Evolutionary conservation across 1,139 yeast species (phyloP).

Genomic region (Pichia sp.): DNA sequence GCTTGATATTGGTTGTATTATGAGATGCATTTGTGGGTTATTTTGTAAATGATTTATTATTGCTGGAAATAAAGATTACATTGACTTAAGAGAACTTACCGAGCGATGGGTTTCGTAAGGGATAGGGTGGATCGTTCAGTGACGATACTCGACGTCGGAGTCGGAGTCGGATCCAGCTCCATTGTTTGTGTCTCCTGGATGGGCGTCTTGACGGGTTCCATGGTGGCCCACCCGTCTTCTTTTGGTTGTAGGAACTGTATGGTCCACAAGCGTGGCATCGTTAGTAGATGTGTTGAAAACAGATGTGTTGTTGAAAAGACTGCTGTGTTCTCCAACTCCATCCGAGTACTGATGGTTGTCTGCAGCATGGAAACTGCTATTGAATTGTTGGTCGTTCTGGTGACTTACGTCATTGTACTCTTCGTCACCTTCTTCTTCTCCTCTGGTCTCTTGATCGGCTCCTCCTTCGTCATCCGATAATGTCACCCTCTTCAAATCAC

Average conservation of each 20-base stretch:
- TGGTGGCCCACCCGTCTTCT: slow-evolving; percentile 9
- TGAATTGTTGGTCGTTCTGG: too few species aligned
- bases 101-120: background rate
- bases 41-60: too few species aligned
- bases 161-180: slow-evolving; percentile 6
- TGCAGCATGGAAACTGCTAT: too few species aligned
- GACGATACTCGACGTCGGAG: slow-evolving; percentile 12
- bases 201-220: background rate
- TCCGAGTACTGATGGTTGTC: too few species aligned
- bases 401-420: background rate
- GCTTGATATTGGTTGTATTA: too few species aligned
- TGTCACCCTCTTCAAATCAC: slow-evolving; percentile 19
- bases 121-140: background rate
- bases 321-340: background rate
- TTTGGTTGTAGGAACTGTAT: slow-evolving; percentile 3
- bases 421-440: background rate
- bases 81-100: too few species aligned
- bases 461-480: slow-evolving; percentile 23
- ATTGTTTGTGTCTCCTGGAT: background rate
- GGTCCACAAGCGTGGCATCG: slow-evolving; percentile 9
- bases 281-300: background rate
- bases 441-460: slow-evolving; percentile 4
- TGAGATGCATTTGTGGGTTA: too few species aligned
- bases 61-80: too few species aligned
- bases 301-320: slow-evolving; percentile 1